A percentile compares a stretch with the other conserved stretches of the same genome.
phyloP scores from a whole-genome alignment of 305 asterid genomes.

The Ajuga reptans region DNA sequence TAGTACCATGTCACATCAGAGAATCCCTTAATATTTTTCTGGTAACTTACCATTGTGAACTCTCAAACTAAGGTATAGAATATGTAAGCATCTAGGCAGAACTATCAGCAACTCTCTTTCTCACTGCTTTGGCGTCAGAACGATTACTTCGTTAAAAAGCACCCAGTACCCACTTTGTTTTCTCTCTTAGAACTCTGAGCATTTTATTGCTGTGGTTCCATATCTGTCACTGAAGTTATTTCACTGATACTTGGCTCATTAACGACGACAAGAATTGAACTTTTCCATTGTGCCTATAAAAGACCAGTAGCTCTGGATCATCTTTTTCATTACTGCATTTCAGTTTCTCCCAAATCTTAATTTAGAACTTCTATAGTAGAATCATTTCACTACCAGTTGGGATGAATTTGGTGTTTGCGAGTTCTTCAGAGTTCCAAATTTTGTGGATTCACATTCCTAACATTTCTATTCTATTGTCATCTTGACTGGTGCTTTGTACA shows the following conservation, averaged over 20 bases:
- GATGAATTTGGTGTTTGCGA: not conserved
- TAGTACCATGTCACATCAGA: not conserved
- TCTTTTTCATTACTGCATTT: not conserved
- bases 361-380: not conserved
- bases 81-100: not conserved
- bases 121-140: slow-evolving; percentile 1
- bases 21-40: not conserved
- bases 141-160: not conserved
- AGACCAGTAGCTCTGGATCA: not conserved
- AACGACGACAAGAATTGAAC: not conserved
- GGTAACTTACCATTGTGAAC: not conserved
- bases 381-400: not conserved
- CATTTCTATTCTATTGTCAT: not conserved
- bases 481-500: not conserved
- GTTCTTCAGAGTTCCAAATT: not conserved
- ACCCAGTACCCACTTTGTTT: not conserved
- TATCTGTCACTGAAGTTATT: not conserved
- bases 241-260: not conserved
- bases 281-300: not conserved
- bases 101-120: not conserved
- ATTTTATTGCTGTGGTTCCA: not conserved
- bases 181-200: not conserved
- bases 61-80: not conserved
- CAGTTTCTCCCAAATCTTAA: not conserved
- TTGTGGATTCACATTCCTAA: not conserved